phyloP scores from a whole-genome alignment of 2,329 filamentous ascomycete genomes.

The Scedosporium dehoogii region DNA sequence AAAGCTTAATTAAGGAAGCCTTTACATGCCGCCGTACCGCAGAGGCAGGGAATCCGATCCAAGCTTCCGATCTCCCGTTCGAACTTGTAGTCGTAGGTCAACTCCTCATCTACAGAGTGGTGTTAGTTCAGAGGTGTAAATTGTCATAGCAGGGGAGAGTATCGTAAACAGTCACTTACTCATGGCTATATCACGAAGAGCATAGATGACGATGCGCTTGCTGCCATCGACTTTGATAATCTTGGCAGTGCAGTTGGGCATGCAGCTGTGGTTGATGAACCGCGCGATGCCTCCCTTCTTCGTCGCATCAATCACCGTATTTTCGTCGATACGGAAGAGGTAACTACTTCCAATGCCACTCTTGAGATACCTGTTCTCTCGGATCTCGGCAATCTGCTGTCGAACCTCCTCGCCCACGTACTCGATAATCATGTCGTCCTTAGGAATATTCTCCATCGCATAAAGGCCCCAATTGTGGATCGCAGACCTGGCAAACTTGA shows the following conservation, averaged over 20 bases:
- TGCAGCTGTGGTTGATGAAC: slow-evolving; percentile 98
- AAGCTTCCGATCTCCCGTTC: slow-evolving; percentile 91
- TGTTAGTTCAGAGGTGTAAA: slow-evolving; percentile 10
- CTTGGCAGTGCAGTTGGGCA: slow-evolving; percentile 97
- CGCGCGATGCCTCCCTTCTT: slow-evolving; percentile 97
- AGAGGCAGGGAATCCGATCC: slow-evolving; percentile 94
- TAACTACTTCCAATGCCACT: slow-evolving; percentile 97
- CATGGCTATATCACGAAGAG: slow-evolving; percentile 84
- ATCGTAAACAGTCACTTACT: slow-evolving; percentile 51
- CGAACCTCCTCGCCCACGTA: slow-evolving; percentile 97
- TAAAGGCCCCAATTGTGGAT: slow-evolving; percentile 99
- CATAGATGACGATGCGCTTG: slow-evolving; percentile 98
- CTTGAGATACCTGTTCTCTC: slow-evolving; percentile 84
- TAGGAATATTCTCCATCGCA: slow-evolving; percentile 91
- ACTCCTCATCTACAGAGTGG: slow-evolving; percentile 69
- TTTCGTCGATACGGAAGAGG: slow-evolving; percentile 95
- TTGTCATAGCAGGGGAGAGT: slow-evolving; percentile 13
- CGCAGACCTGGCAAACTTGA: slow-evolving; percentile 92
- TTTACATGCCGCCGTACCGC: slow-evolving; percentile 92
- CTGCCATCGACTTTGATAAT: slow-evolving; percentile 98
- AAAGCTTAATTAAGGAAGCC: slow-evolving; percentile 80
- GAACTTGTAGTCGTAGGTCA: slow-evolving; percentile 99
- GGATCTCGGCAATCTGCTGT: slow-evolving; percentile 93
- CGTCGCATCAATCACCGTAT: slow-evolving; percentile 93
- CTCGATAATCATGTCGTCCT: slow-evolving; percentile 99